Percentiles rank a stretch among this genome's conserved stretches.
Conservation (phyloP, 768 basidiomycete species). For the Boletus rubescentipes region DNA sequence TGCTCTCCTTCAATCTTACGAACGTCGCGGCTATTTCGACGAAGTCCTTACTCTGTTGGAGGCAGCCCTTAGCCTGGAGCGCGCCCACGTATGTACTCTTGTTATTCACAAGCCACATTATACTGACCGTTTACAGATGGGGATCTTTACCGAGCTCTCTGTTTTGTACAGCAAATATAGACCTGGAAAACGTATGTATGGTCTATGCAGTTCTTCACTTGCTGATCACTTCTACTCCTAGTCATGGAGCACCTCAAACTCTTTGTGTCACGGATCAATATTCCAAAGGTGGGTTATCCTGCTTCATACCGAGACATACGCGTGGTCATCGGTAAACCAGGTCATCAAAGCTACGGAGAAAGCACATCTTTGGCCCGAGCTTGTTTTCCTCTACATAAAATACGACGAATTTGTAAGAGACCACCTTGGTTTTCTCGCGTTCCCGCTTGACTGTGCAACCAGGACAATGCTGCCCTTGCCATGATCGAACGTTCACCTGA, state of each 20-base stretch:
- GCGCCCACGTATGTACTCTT: conserved; percentile 70
- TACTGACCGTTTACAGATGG: conserved; percentile 58
- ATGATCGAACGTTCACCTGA: conserved; percentile 99
- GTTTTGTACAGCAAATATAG: conserved; percentile 93
- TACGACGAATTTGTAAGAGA: conserved; percentile 85
- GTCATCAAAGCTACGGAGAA: conserved; percentile 96
- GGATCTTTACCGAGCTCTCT: conserved; percentile 94
- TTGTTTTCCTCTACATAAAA: conserved; percentile 98
- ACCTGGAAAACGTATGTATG: conserved; percentile 79
- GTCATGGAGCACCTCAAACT: conserved; percentile 99
- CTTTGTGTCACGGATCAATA: conserved; percentile 95
- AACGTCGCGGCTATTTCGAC: conserved; percentile 89
- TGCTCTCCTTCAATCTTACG: conserved; percentile 77
- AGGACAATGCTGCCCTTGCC: conserved; percentile 96
- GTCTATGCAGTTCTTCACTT: not conserved
- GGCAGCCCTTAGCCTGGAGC: conserved; percentile 93
- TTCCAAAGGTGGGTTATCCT: conserved; percentile 68
- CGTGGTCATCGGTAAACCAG: conserved; percentile 28
- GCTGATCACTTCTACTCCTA: conserved; percentile 31
- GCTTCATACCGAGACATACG: not conserved
- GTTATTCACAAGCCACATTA: not conserved
- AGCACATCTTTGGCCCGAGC: conserved; percentile 96
- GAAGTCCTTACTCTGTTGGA: conserved; percentile 91
- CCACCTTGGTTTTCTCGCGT: not conserved
- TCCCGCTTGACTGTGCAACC: conserved; percentile 3